Evolutionary conservation across 306 rosid genomes (phyloP), one percentile per base, ranked within the genome.

Genomic region (Castanospermum australe): DNA sequence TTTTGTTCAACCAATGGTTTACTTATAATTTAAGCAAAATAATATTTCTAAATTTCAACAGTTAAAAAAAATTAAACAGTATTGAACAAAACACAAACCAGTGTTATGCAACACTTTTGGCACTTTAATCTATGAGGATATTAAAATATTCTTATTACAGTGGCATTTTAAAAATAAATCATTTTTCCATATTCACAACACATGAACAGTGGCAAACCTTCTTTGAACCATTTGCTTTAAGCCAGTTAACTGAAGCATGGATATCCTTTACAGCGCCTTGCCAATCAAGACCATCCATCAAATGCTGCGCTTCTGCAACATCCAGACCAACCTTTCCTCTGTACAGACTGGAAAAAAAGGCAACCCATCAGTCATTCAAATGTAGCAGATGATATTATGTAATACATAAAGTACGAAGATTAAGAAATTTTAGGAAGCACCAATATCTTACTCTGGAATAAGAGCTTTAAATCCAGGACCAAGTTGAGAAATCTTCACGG

Each of bases 261-360:
- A 92, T 88, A 73, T 95, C 98, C 90, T 92, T 91, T 0, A 92
- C 93, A 56, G 99, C 99, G 71, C 94, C 99, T 84, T 87, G 97
- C 99, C 99, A 95, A 81, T 95, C 98, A 69, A 95, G 95, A 52
- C 87, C 96, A 0, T 91, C 96, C 86, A 95, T 76, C 88, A 93
- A 81, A 82, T 95, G 99, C 32, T 92, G 99, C 3, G 98, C 99
- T 84, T 95, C 99, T 22, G 97, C 97, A 57, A 72, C 94, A 84
- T 95, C 97, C 69, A 95, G 82, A 67, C 98, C 97, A 15, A 95
- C 97, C 87, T 91, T 93, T 66, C 98, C 98, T 54, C 97, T 86
- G 50, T 91, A 91, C 63, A 93, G 82, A 83, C 98, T 91, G 66
- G 12, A 47, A 17, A 20, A 51, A 47, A 71, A 24, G 39, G 61